Percentiles rank a stretch among this genome's conserved stretches.
These are phyloP conservation scores for Termitomyces sp. DNA, from an alignment of 768 basidiomycete species.

Conservation along the genomic window DNA sequence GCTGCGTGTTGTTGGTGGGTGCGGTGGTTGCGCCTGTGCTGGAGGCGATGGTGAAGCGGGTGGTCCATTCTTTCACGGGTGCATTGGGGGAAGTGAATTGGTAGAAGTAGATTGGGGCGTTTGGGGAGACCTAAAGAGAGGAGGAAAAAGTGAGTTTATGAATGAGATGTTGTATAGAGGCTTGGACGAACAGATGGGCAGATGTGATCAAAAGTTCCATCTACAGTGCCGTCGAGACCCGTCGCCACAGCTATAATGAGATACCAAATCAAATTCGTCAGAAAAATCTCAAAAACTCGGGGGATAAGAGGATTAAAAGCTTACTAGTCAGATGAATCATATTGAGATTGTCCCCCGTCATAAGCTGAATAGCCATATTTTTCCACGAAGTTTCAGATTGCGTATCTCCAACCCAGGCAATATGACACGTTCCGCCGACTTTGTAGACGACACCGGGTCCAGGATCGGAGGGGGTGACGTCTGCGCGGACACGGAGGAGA, in stretches of 20 bases:
- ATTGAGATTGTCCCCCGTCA: slow-evolving; percentile 69
- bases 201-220: slow-evolving; percentile 48
- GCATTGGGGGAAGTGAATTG: slow-evolving; percentile 57
- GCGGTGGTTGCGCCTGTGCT: slow-evolving; percentile 40
- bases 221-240: slow-evolving; percentile 57
- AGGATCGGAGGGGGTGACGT: slow-evolving; percentile 57
- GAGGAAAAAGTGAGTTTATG: neutral
- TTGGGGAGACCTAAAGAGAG: slow-evolving; percentile 48
- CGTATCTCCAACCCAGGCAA: slow-evolving; percentile 58
- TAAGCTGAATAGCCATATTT: slow-evolving; percentile 71
- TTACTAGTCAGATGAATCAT: slow-evolving; percentile 70
- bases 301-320: slow-evolving; percentile 20
- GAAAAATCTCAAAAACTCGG: neutral
- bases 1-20: slow-evolving; percentile 52
- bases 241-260: slow-evolving; percentile 55
- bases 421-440: slow-evolving; percentile 50
- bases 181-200: slow-evolving; percentile 60
- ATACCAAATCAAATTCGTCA: neutral
- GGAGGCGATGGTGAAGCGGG: slow-evolving; percentile 71
- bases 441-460: slow-evolving; percentile 57
- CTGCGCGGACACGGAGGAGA: slow-evolving; percentile 40
- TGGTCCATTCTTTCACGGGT: slow-evolving; percentile 57
- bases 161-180: neutral
- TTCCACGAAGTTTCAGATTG: slow-evolving; percentile 58
- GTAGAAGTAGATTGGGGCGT: slow-evolving; percentile 78